Conservation (phyloP, 164 flowering plant genomes). For the Nelumbo lutea region DNA sequence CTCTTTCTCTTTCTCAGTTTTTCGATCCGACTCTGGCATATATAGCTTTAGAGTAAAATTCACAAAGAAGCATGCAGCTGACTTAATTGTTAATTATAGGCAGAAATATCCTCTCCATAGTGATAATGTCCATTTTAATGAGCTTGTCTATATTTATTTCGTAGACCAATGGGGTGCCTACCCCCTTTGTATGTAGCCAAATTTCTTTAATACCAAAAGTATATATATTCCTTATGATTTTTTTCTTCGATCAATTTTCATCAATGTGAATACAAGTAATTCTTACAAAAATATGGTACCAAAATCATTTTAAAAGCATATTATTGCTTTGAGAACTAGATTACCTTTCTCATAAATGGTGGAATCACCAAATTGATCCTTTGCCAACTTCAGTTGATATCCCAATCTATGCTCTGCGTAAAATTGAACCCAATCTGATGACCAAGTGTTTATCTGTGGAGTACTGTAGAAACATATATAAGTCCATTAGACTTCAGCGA, state of each 20-base stretch:
- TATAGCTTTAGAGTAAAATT: too few species aligned
- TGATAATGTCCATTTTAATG: too few species aligned
- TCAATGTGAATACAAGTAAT: background rate
- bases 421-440: slow-evolving; percentile 81
- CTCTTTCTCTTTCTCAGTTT: too few species aligned
- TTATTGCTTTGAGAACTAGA: slow-evolving; percentile 5
- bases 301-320: background rate
- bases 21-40: too few species aligned
- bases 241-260: background rate
- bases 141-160: too few species aligned
- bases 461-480: slow-evolving; percentile 43
- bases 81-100: too few species aligned
- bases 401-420: slow-evolving; percentile 86
- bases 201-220: too few species aligned
- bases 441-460: slow-evolving; percentile 92
- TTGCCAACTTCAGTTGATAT: slow-evolving; percentile 76
- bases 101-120: too few species aligned
- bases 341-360: slow-evolving; percentile 80
- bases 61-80: too few species aligned
- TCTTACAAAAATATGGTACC: background rate
- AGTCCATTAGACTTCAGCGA: slow-evolving; percentile 3
- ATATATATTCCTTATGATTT: too few species aligned
- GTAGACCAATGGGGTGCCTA: too few species aligned
- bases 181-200: too few species aligned
- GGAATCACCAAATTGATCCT: slow-evolving; percentile 71